These are phyloP conservation scores for Colletotrichum chlorophyti DNA, from an alignment of 2,329 filamentous ascomycete species.

Conservation along the genomic window DNA sequence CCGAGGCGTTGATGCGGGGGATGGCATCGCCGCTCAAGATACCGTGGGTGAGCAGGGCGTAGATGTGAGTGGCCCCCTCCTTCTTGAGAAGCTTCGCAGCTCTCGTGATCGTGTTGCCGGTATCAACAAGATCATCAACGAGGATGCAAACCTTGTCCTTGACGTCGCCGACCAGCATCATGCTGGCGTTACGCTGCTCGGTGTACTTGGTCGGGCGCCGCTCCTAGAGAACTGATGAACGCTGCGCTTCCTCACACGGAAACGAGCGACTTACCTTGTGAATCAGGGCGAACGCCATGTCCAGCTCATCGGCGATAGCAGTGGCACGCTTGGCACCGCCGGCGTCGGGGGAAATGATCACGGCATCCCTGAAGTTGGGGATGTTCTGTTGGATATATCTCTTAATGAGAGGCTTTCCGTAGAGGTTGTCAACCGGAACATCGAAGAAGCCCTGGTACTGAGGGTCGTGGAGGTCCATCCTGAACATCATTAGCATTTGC, in stretches of 20 bases:
- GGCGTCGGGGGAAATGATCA: conserved; percentile 95
- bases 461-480: conserved; percentile 92
- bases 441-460: conserved; percentile 99
- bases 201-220: conserved; percentile 87
- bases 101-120: conserved; percentile 94
- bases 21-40: conserved; percentile 96
- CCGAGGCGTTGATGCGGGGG: conserved; percentile 89
- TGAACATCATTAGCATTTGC: conserved; percentile 34
- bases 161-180: conserved; percentile 94
- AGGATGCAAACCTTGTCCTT: conserved; percentile 83
- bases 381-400: conserved; percentile 81
- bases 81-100: conserved; percentile 97
- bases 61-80: conserved; percentile 89
- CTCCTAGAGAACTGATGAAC: conserved; percentile 61
- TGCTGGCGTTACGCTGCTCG: conserved; percentile 88
- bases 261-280: conserved; percentile 77
- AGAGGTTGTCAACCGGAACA: conserved; percentile 97
- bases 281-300: conserved; percentile 95
- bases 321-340: conserved; percentile 96
- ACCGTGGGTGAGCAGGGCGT: conserved; percentile 92
- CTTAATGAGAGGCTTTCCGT: conserved; percentile 78
- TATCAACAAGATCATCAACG: conserved; percentile 94
- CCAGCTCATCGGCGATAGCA: conserved; percentile 89
- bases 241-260: neutral
- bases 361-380: conserved; percentile 81